A percentile compares a stretch with the other conserved stretches of the same genome.
These are phyloP conservation scores for Lichenothelia convexa DNA, from an alignment of 495 filamentous ascomycete species.

Conservation along the genomic window DNA sequence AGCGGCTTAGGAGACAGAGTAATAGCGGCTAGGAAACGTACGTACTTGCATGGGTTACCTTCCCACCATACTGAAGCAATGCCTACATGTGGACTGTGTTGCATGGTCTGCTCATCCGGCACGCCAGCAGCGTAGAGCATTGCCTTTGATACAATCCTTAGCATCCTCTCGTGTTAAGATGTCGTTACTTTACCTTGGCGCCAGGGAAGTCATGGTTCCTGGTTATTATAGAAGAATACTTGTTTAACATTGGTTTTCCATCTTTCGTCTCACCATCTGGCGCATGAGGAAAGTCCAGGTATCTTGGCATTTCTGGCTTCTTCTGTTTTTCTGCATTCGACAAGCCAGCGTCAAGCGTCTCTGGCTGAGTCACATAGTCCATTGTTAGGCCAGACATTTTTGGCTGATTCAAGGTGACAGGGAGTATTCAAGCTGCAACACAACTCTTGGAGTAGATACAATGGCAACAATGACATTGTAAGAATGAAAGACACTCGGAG, in stretches of 20 bases:
- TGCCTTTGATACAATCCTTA: conserved; percentile 34
- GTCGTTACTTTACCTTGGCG: conserved; percentile 43
- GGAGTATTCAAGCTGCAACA: no score
- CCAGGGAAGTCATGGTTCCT: conserved; percentile 83
- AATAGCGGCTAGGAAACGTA: conserved; percentile 7
- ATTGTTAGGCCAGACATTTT: no score
- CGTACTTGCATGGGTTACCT: conserved; percentile 77
- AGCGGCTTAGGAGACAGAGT: no score
- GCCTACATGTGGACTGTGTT: conserved; percentile 78
- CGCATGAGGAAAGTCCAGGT: conserved; percentile 41
- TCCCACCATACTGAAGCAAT: conserved; percentile 94
- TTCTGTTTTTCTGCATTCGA: conserved; percentile 13
- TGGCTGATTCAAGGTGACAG: no score
- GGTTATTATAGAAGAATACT: conserved; percentile 53
- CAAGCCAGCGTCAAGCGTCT: not conserved
- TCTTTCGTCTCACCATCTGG: conserved; percentile 37
- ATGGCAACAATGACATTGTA: not conserved
- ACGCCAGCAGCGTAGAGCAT: conserved; percentile 95
- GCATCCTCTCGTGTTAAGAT: not conserved
- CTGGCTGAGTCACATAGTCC: no score
- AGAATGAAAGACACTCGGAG: conserved; percentile 1
- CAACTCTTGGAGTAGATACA: no score
- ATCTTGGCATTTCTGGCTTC: conserved; percentile 34
- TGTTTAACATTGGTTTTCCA: conserved; percentile 48
- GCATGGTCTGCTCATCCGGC: conserved; percentile 68